These are phyloP conservation scores for Heterobasidion annosum DNA, from an alignment of 1,284 basidiomycete genomes.

Conservation along the genomic window DNA sequence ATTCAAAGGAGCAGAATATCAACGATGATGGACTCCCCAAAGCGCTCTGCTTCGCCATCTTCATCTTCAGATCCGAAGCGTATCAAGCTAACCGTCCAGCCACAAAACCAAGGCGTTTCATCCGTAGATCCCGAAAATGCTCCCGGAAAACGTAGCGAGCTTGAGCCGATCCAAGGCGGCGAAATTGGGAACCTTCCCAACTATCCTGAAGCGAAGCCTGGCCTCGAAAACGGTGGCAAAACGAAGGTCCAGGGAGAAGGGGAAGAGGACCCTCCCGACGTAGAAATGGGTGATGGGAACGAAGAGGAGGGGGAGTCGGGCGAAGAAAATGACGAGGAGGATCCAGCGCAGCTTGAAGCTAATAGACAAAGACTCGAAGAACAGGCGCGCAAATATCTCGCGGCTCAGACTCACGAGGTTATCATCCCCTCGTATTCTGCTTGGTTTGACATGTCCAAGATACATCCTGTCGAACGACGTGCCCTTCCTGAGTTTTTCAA, in stretches of 20 bases:
- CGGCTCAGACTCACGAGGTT: constrained; percentile 94
- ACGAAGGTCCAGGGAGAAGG: constrained; percentile 57
- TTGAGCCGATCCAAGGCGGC: constrained; percentile 60
- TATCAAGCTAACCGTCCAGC: constrained; percentile 52
- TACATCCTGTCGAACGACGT: constrained; percentile 88
- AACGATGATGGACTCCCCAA: constrained; percentile 54
- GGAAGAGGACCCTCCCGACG: constrained; percentile 54
- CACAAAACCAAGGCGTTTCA: constrained; percentile 52
- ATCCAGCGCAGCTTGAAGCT: constrained; percentile 73
- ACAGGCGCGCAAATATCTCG: constrained; percentile 89
- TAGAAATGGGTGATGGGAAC: constrained; percentile 65
- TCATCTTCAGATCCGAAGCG: constrained; percentile 54
- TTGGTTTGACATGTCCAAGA: constrained; percentile 95
- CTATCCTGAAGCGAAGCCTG: constrained; percentile 27
- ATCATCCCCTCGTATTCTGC: constrained; percentile 96
- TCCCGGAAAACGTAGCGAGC: constrained; percentile 64
- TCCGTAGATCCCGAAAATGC: constrained; percentile 71
- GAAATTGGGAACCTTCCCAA: constrained; percentile 67
- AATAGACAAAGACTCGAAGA: constrained; percentile 73
- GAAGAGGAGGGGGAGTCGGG: constrained; percentile 65
- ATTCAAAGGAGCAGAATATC: too few relatives aligned
- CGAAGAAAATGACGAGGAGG: constrained; percentile 70
- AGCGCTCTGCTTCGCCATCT: constrained; percentile 61
- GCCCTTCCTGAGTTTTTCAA: constrained; percentile 99
- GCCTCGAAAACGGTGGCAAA: constrained; percentile 39